Evolutionary conservation across 148 eudicot genomes (phyloP).

Genomic region (Spergularia marina): DNA sequence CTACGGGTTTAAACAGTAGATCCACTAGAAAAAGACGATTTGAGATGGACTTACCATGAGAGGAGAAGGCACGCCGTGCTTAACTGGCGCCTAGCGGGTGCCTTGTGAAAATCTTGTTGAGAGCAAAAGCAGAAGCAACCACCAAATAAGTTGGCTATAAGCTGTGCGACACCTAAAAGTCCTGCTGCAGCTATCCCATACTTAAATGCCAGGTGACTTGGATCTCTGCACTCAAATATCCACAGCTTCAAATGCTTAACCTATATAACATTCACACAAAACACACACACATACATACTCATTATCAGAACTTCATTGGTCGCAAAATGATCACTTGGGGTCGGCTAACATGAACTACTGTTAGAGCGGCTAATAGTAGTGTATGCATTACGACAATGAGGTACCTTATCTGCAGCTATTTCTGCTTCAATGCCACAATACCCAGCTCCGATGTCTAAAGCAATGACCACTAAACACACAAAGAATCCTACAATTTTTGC

Average conservation of each 20-base stretch:
- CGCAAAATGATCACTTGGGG: too few relatives aligned
- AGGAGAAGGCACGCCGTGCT: slow-evolving; percentile 59
- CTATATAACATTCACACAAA: slow-evolving; percentile 28
- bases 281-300: neutral
- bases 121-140: slow-evolving; percentile 50
- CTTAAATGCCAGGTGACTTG: slow-evolving; percentile 64
- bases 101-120: slow-evolving; percentile 42
- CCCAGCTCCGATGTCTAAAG: slow-evolving; percentile 69
- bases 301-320: neutral
- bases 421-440: slow-evolving; percentile 78
- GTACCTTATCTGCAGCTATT: slow-evolving; percentile 77
- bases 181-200: slow-evolving; percentile 63
- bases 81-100: slow-evolving; percentile 51
- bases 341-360: neutral
- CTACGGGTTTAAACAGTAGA: too few relatives aligned
- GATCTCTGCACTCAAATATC: slow-evolving; percentile 78
- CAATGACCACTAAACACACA: slow-evolving; percentile 53
- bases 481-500: slow-evolving; percentile 41
- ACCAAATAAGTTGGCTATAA: slow-evolving; percentile 59
- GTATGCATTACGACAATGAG: neutral
- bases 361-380: too few relatives aligned
- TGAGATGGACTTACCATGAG: slow-evolving; percentile 46
- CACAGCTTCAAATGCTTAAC: slow-evolving; percentile 71
- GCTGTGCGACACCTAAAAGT: slow-evolving; percentile 57
- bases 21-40: neutral